Base-by-base conservation (phyloP, 1,284 basidiomycete genomes). In the Sparassis latifolia region DNA sequence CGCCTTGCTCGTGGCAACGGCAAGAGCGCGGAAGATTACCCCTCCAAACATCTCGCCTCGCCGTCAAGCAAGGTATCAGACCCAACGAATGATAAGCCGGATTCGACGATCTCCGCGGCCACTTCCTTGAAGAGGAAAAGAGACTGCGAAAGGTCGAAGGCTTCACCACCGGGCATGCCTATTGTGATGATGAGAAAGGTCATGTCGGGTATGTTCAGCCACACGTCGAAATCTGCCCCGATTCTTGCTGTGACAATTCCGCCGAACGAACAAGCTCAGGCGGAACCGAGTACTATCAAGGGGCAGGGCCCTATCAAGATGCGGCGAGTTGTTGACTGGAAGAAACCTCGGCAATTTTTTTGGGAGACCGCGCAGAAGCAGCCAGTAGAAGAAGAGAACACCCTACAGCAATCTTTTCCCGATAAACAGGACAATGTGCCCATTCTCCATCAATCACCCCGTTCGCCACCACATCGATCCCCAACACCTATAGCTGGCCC, bases 51-150 rank as follows among this genome's bases (percentile, higher is more conserved):
- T 37, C 39, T 27, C 46, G 37, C 27, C 37, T 48, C 51, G 56
- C 56, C 50, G 50, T n/a, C 29, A 48, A 9, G 32, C 51, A 1
- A 27, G 6, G 35, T 6, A 20, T 12, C 12, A 12, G 35, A 37
- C 7, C 35, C 35, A 37, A 6, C 35, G 20, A 20, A 20, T 20
- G 20, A 20, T 20, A 20, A 20, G 20, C 35, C 35, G 35, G 35
- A 38, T 31, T 10, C 49, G 7, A 45, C 50, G 5, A 44, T 42
- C 20, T 37, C 52, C 4, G 10, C 42, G 2, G 42, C 42, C 1
- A 45, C 33, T 10, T n/a, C 45, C 12, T 59, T 71, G 40, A 78
- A 77, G 59, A 67, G 75, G 45, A 78, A 77, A 49, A 69, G 72
- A 30, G 67, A 65, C 31, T 45, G 41, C 37, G 70, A 72, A 47